Base-by-base conservation (phyloP, 345 rosid genomes). In the Eutrema yunnanense region DNA sequence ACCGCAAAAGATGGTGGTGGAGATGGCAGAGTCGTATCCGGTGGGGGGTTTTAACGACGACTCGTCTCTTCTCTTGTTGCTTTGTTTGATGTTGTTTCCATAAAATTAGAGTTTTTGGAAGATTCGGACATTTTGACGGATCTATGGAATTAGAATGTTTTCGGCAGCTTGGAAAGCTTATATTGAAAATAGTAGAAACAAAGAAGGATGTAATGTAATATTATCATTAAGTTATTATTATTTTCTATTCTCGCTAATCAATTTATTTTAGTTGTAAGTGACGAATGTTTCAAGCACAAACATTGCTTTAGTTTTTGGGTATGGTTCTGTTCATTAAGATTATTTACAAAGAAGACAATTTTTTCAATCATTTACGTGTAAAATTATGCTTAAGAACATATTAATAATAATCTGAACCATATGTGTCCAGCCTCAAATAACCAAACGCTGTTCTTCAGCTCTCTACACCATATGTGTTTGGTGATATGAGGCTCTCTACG, bases 401-500 rank as follows among this genome's bases (percentile, higher is more conserved):
- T 1, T 19, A 16, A 47, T 46, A 32, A 32, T 32, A 32, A 6
- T 11, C 14, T 51, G 34, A 57, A 58, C 2, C 6, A 52, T 16
- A 16, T 16, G 16, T 29, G 7, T 52, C 34, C 4, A 32, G 34
- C 6, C 34, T 32, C 34, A 32, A 5, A 1, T 5, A n/a, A 29
- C 41, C 22, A 22, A 37, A 50, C 2, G 44, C 1, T 7, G 38
- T 55, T 44, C 6, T 46, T 63, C 69, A 46, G 36, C n/a, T 54
- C 30, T 22, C 48, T 67, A 50, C 30, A 49, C 59, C 66, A 59
- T 43, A 79, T 10, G 52, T 32, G 64, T 78, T 71, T 2, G 87
- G 85, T 10, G 85, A 82, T 32, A 84, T 11, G 37, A 84, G 84
- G 53, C 80, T 78, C 75, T 84, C 87, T 34, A 82, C n/a, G 30